These are phyloP conservation scores for Oemleria cerasiformis DNA, from an alignment of 306 rosid species.

Conservation along the genomic window DNA sequence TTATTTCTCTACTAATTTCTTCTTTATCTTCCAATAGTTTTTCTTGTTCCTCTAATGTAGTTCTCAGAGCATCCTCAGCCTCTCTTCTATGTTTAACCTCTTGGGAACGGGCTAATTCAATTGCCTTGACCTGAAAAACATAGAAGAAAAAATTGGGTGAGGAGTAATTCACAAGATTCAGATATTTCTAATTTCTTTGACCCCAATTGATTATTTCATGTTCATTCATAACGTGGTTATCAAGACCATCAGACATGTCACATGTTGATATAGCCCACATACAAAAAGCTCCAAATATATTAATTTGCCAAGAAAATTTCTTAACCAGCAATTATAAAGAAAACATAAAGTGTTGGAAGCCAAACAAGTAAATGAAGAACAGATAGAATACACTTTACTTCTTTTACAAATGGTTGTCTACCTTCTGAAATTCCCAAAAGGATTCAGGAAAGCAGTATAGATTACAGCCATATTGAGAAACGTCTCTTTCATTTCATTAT, in stretches of 20 bases:
- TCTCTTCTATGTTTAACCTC: slow-evolving; percentile 57
- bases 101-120: slow-evolving; percentile 43
- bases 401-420: neutral
- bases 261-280: neutral
- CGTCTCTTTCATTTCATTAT: neutral
- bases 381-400: neutral
- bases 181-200: neutral
- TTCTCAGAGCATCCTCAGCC: slow-evolving; percentile 51
- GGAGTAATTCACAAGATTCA: slow-evolving; percentile 10
- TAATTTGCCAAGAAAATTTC: neutral
- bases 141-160: slow-evolving; percentile 13
- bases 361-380: neutral
- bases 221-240: neutral
- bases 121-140: slow-evolving; percentile 44
- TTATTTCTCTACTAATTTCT: slow-evolving; percentile 39
- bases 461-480: neutral
- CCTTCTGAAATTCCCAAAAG: neutral
- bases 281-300: neutral
- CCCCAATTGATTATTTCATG: neutral
- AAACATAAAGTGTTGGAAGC: neutral
- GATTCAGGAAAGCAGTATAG: neutral
- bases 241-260: neutral
- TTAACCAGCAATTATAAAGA: neutral
- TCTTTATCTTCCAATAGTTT: slow-evolving; percentile 51
- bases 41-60: slow-evolving; percentile 49